Evolutionary conservation across 2,329 filamentous ascomycete species (phyloP), one percentile per base, ranked within the genome.

Genomic region (Fusarium pseudocircinatum): DNA sequence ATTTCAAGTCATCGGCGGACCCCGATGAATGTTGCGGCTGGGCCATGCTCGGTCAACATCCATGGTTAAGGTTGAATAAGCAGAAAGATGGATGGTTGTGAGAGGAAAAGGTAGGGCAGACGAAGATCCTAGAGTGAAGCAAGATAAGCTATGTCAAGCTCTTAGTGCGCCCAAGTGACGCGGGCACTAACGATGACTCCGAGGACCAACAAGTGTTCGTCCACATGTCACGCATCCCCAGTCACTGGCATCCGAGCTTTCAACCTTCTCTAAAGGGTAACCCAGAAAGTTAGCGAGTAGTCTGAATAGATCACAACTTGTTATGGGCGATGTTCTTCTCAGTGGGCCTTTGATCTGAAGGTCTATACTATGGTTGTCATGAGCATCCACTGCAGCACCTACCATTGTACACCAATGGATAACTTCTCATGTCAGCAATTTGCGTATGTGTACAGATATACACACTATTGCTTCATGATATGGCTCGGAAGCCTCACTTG

Each of bases 21-120:
- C 50, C 76, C 76, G 76, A 78, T 68, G 70, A 22, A 57, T 52
- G 42, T 62, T 75, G 76, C 73, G 74, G 76, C 76, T 77, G 76
- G 77, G 60, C 47, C 36, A 40, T 56, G 39, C 70, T 77, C 75
- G 72, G 75, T 73, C 68, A 70, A 69, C 65, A 42, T 65, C 71
- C 73, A 69, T 66, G 67, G 72, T 39, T 46, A 71, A 63, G 46
- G 16, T 49, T 44, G 34, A 39, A 39, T 39, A 32, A 50, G 44
- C 30, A 50, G 34, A 24, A 24, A 15, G 34, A 49, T n/a, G 34
- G 20, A 53, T 39, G 50, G 34, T 11, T 24, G 39, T 22, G 43
- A 28, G 40, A 40, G 47, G 47, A 46, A 57, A 47, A 53, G 60
- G 60, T 39, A 72, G 46, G 69, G 66, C 54, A 52, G 68, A 49